phyloP scores from a whole-genome alignment of 2,329 filamentous ascomycete species.

The Alternaria tenuissima region DNA sequence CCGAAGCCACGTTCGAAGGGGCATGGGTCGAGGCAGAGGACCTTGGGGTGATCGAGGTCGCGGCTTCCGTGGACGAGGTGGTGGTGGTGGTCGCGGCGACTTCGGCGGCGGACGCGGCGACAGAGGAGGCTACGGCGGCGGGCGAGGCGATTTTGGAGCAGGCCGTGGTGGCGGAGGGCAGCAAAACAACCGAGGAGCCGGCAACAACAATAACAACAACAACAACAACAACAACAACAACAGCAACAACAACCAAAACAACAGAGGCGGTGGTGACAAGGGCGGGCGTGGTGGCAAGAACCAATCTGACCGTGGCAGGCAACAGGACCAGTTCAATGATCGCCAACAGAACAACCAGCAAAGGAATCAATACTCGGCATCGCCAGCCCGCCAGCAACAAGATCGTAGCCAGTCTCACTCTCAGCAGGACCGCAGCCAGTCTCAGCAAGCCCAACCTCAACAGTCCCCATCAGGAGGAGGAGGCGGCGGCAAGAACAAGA shows the following conservation, averaged over 20 bases:
- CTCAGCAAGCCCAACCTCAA: conserved; percentile 20
- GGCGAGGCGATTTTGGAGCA: conserved; percentile 22
- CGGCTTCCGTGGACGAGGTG: conserved; percentile 47
- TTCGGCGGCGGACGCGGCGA: conserved; percentile 41
- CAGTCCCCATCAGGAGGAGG: conserved; percentile 34
- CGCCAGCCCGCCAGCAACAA: conserved; percentile 32
- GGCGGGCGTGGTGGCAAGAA: conserved; percentile 39
- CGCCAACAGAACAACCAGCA: conserved; percentile 24
- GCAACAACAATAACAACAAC: neutral
- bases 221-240: neutral
- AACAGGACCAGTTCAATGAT: conserved; percentile 31
- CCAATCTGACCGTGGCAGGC: conserved; percentile 33
- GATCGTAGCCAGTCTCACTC: conserved; percentile 34
- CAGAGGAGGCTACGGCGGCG: conserved; percentile 27
- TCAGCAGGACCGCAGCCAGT: conserved; percentile 10
- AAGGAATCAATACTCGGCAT: conserved; percentile 31
- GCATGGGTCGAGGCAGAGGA: conserved; percentile 44
- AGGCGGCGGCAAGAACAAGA: conserved; percentile 40
- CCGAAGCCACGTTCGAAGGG: conserved; percentile 47
- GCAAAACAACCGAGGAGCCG: conserved; percentile 33
- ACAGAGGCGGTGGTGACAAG: conserved; percentile 25
- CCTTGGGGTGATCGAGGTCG: conserved; percentile 49
- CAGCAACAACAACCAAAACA: conserved; percentile 28
- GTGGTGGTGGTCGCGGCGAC: conserved; percentile 33
- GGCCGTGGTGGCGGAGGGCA: conserved; percentile 37